phyloP scores from a whole-genome alignment of 2,329 filamentous ascomycete genomes.

The Raffaelea ambrosiae region DNA sequence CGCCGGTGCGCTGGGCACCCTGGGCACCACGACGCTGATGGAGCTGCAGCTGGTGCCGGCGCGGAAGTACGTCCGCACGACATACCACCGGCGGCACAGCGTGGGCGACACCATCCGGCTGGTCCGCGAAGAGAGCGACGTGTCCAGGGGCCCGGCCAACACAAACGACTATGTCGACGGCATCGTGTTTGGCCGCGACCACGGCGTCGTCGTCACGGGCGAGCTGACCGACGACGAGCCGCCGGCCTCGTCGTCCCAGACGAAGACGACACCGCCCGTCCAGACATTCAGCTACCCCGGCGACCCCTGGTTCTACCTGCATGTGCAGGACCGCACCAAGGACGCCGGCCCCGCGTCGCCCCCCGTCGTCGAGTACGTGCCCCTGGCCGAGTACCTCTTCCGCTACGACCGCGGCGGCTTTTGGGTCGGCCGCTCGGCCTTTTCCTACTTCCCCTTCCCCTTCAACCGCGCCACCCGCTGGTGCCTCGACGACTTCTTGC shows the following conservation, averaged over 20 bases:
- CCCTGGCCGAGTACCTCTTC: constrained; percentile 66
- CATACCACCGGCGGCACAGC: constrained; percentile 47
- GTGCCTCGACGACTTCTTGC: constrained; percentile 63
- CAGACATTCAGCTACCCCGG: constrained; percentile 49
- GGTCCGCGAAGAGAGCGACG: constrained; percentile 18
- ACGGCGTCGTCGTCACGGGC: constrained; percentile 60
- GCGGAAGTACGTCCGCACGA: constrained; percentile 51
- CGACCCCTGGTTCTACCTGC: constrained; percentile 73
- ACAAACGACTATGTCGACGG: constrained; percentile 61
- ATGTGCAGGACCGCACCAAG: constrained; percentile 44
- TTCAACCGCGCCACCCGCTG: constrained; percentile 59
- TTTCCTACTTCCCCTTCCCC: constrained; percentile 57
- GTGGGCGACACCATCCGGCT: constrained; percentile 38
- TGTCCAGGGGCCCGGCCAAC: constrained; percentile 14
- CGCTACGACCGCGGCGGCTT: constrained; percentile 68
- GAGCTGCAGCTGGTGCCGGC: constrained; percentile 56
- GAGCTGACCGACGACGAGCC: constrained; percentile 44
- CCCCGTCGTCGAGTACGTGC: constrained; percentile 47
- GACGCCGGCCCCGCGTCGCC: neutral
- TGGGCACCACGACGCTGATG: constrained; percentile 59
- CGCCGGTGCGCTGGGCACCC: constrained; percentile 58
- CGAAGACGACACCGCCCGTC: constrained; percentile 16
- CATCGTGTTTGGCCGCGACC: constrained; percentile 53
- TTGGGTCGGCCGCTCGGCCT: constrained; percentile 61
- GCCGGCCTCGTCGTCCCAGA: constrained; percentile 23